A percentile compares a stretch with the other conserved stretches of the same genome.
phyloP scores from a whole-genome alignment of 2,329 filamentous ascomycete species.

The Thelonectria olida region DNA sequence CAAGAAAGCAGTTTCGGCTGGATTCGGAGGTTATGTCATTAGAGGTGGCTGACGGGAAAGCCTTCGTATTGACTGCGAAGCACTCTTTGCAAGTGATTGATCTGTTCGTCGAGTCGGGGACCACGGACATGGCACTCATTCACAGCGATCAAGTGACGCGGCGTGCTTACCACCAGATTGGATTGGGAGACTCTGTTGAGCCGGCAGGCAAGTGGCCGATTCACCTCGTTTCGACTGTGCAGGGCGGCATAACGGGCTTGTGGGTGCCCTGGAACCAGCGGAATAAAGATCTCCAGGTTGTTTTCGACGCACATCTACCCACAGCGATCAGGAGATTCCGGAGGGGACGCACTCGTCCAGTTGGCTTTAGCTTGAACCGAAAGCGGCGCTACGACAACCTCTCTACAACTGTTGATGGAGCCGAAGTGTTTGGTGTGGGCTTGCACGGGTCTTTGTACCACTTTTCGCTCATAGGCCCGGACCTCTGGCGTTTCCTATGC shows the following conservation, averaged over 20 bases:
- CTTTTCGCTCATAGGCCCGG: conserved; percentile 71
- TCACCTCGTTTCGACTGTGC: conserved; percentile 58
- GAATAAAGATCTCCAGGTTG: conserved; percentile 52
- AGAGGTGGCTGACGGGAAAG: conserved; percentile 55
- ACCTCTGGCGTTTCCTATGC: conserved; percentile 74
- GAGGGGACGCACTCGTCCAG: conserved; percentile 58
- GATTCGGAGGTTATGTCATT: conserved; percentile 63
- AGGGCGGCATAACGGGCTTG: conserved; percentile 57
- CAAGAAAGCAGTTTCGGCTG: conserved; percentile 57
- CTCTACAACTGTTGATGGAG: conserved; percentile 52
- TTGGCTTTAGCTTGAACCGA: conserved; percentile 55
- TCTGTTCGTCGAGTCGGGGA: conserved; percentile 50
- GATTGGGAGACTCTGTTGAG: conserved; percentile 49
- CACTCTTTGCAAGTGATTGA: conserved; percentile 68
- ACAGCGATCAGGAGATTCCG: conserved; percentile 66
- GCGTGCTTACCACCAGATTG: conserved; percentile 56
- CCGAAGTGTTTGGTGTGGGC: conserved; percentile 70
- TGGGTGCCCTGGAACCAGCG: conserved; percentile 58
- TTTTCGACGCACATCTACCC: conserved; percentile 67
- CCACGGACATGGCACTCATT: conserved; percentile 48
- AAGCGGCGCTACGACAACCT: conserved; percentile 53
- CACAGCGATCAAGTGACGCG: conserved; percentile 58
- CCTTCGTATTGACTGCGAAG: conserved; percentile 60
- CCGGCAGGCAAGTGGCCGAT: conserved; percentile 48
- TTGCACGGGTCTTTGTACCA: conserved; percentile 76